Base-by-base conservation (phyloP, 2,329 filamentous ascomycete species). In the Bipolaris bicolor region DNA sequence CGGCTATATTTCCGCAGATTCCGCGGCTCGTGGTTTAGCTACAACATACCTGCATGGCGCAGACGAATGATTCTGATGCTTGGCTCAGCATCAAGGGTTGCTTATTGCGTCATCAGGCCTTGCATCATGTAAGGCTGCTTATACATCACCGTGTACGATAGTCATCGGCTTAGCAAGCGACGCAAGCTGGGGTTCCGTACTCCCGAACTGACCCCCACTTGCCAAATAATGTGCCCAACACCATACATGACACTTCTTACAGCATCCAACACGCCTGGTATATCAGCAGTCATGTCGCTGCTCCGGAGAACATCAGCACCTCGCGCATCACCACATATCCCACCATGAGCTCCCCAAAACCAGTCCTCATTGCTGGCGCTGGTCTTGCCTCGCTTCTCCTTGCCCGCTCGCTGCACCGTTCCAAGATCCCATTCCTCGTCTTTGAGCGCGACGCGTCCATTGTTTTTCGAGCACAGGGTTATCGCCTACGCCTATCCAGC, bases 381-480 rank as follows among this genome's bases (percentile, higher is more conserved):
- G 73, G 72, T 49, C 63, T 76, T 11, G 65, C 71, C 13, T 64
- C 72, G 0, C 69, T 76, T 16, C 66, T 75, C 7, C 60, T 76
- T 22, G 73, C 71, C 2, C 69, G 66, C 33, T 69, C 67, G 22
- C 63, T 76, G 18, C 65, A 57, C 40, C 66, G 65, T 46, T 63
- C 66, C 44, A 62, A 60, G 29, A 74, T 76, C 24, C 73, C 74
- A 6, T 76, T 72, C 51, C 59, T 69, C 39, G 61, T 76, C 49
- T 76, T 69, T 59, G 74, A 76, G 54, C 76, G 79, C 15, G 81
- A 83, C 60, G 72, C 73, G n/a, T 79, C 76, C 2, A 72, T 81
- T n/a, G 69, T 78, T 1, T 86, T 85, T 63, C 85, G 86, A 43
- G 85, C 82, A 0, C 86, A 89, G 67, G 86, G 86, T 0, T 88